These are phyloP conservation scores for Trypanosoma mega DNA, from an alignment of 208 protist genomes.

Conservation along the genomic window DNA sequence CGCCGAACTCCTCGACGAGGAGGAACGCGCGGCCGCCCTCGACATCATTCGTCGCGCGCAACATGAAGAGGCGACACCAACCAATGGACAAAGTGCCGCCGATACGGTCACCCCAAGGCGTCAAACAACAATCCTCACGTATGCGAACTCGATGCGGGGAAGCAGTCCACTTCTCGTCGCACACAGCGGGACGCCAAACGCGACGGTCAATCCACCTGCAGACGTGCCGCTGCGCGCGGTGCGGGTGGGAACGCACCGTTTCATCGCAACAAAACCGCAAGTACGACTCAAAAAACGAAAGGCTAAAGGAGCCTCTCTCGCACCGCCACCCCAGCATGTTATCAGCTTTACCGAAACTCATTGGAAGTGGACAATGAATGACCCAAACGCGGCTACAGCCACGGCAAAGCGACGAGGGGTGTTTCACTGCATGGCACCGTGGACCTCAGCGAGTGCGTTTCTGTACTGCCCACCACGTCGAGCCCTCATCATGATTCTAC, in stretches of 20 bases:
- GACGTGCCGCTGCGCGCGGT: constrained; percentile 26
- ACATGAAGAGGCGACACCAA: too few species aligned
- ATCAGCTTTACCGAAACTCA: constrained; percentile 58
- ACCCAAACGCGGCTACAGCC: constrained; percentile 14
- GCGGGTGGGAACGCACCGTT: constrained; percentile 27
- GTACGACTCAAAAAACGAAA: background rate
- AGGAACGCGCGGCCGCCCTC: constrained; percentile 26
- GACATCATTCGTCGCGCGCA: background rate
- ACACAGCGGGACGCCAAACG: too few species aligned
- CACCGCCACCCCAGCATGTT: too few species aligned
- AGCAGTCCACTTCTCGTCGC: background rate
- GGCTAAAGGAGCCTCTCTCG: too few species aligned
- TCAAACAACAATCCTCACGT: background rate
- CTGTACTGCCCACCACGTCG: constrained; percentile 45
- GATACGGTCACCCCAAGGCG: too few species aligned
- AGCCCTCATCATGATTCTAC: constrained; percentile 62
- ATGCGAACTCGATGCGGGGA: background rate
- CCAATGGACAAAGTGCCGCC: too few species aligned
- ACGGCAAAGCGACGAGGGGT: background rate
- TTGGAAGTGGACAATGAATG: constrained; percentile 66
- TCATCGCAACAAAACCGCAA: constrained; percentile 14
- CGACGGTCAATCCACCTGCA: background rate
- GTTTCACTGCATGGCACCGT: constrained; percentile 53
- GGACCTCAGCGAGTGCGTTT: constrained; percentile 46
- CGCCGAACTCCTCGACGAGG: constrained; percentile 37